These are phyloP conservation scores for Atkinsonella texensis DNA, from an alignment of 2,329 filamentous ascomycete genomes.

Conservation along the genomic window DNA sequence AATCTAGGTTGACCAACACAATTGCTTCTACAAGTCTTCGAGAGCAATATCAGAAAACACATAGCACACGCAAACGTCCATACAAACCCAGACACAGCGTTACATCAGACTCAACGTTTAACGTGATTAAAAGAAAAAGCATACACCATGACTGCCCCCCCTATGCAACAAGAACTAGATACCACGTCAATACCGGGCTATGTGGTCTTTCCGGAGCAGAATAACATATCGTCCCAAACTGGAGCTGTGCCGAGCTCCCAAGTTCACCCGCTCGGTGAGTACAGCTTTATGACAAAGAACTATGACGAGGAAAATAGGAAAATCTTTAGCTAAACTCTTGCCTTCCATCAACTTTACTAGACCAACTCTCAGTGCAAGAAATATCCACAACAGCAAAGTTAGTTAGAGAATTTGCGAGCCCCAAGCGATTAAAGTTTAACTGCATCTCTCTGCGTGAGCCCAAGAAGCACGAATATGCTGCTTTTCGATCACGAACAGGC, in stretches of 20 bases:
- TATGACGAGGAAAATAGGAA: background rate
- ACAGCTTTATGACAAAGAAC: background rate
- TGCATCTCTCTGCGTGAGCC: slow-evolving; percentile 56
- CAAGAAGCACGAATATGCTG: slow-evolving; percentile 48
- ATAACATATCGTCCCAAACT: slow-evolving; percentile 24
- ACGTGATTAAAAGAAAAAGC: background rate
- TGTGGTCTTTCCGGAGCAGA: slow-evolving; percentile 32
- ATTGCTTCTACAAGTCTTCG: background rate
- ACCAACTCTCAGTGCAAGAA: slow-evolving; percentile 43
- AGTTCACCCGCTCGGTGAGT: slow-evolving; percentile 25
- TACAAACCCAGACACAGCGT: background rate
- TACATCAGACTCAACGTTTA: background rate
- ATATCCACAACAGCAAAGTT: slow-evolving; percentile 37
- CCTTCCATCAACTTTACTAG: slow-evolving; percentile 16
- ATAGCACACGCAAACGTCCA: background rate
- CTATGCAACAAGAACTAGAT: slow-evolving; percentile 16
- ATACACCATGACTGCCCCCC: slow-evolving; percentile 11
- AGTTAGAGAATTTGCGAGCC: slow-evolving; percentile 27
- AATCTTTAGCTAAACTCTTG: background rate
- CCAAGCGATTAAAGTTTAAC: slow-evolving; percentile 37
- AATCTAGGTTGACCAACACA: slow-evolving; percentile 1
- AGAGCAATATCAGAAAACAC: background rate
- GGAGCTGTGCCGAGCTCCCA: slow-evolving; percentile 17
- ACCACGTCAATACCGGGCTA: slow-evolving; percentile 32
- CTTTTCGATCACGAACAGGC: slow-evolving; percentile 39